Base-by-base conservation (phyloP, 352 stramenopile genomes). In the Pythium periplocum region DNA sequence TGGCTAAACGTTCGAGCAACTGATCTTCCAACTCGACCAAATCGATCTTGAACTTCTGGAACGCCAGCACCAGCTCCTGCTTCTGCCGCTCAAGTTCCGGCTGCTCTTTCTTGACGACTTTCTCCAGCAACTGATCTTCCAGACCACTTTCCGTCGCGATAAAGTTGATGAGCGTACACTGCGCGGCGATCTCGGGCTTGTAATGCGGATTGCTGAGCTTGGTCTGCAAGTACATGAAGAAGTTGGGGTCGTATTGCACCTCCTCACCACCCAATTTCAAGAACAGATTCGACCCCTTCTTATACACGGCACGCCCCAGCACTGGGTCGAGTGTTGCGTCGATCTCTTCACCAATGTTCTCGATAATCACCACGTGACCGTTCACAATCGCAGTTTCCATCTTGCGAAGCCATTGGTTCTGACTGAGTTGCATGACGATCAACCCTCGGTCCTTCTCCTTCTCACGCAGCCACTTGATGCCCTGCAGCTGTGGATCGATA, bases 131-230 rank as follows among this genome's bases (percentile, higher is more conserved):
- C 59, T 98, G 96, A 57, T 98, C 96, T 68, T 98, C 93, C 0
- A 98, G 62, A 9, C 96, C 96, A 45, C 82, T 95, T 65, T 98
- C 95, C 0, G 95, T 98, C 11, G 95, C 96, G 66, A 98, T 98
- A 54, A 98, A 98, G 73, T 98, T 98, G 65, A 98, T 98, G n/a
- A 98, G 59, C 34, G 96, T 98, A 50, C 87, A 96, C 63, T 98
- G 95, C 4, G 96, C 95, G 0, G 93, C 88, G 43, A 98, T 98
- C 66, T 98, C 96, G n/a, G 95, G 96, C 56, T 98, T 98, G 78
- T 98, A 98, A 65, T 98, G 96, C 17, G 96, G 96, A 63, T 98
- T 98, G 52, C 84, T 97, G 30, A 98, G 69, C 67, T 98, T 98
- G 1, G 95, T 98, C 62, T 98, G 96, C 53, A 98, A 60, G 65